phyloP scores from a whole-genome alignment of 1,139 yeast species.

The Hyphopichia burtonii region DNA sequence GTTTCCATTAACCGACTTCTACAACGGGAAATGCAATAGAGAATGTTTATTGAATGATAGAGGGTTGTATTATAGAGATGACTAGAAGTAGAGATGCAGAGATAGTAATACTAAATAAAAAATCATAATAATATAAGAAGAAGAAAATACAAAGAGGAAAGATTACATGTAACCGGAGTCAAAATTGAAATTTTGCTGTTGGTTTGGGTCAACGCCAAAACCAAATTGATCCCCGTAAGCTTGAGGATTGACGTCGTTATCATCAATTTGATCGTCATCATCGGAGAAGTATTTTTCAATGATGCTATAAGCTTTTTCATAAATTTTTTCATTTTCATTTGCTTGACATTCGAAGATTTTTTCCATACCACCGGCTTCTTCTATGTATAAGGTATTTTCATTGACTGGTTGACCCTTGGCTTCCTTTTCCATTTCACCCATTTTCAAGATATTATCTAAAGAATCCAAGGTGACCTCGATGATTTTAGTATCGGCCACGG shows the following conservation, averaged over 20 bases:
- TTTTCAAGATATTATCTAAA: constrained; percentile 85
- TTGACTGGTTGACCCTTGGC: constrained; percentile 66
- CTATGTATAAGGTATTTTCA: constrained; percentile 87
- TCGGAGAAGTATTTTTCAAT: constrained; percentile 90
- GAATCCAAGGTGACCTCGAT: constrained; percentile 96
- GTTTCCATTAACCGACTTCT: no score
- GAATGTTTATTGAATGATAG: no score
- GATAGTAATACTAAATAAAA: background rate
- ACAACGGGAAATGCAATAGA: no score
- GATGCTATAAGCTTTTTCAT: constrained; percentile 84
- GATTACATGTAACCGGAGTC: constrained; percentile 13
- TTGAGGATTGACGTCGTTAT: constrained; percentile 78
- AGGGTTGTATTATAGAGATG: background rate
- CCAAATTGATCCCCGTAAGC: constrained; percentile 84
- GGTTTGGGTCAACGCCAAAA: constrained; percentile 63
- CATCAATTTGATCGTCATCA: constrained; percentile 74
- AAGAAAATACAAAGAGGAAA: background rate
- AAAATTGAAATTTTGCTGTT: constrained; percentile 52
- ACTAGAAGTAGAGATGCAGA: constrained; percentile 9
- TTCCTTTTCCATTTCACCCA: constrained; percentile 92
- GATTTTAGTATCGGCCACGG: constrained; percentile 85
- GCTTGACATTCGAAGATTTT: constrained; percentile 92
- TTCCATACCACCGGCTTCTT: constrained; percentile 98
- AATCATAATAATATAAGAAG: background rate
- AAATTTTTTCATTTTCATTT: constrained; percentile 87